Conservation (phyloP, 331 rosid species). For the Telfairia occidentalis region DNA sequence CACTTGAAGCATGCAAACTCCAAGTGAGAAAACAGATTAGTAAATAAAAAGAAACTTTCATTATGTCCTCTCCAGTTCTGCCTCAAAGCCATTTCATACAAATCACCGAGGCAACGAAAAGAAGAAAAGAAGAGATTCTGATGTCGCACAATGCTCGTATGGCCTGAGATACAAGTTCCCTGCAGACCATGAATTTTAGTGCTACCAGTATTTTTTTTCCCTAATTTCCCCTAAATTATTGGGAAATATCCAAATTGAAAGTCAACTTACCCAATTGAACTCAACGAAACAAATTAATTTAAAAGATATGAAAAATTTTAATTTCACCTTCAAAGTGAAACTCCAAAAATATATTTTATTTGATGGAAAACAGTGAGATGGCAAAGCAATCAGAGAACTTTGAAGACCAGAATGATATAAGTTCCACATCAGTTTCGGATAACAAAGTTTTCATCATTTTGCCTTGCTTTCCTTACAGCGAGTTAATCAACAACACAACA, state of each 20-base stretch:
- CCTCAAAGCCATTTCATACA: constrained; percentile 15
- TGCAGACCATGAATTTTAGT: constrained; percentile 30
- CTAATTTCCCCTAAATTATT: neutral
- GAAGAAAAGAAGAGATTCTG: constrained; percentile 11
- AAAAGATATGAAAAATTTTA: neutral
- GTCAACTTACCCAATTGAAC: neutral
- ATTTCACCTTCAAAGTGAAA: neutral
- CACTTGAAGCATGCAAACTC: neutral
- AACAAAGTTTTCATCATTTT: constrained; percentile 2
- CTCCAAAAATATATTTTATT: neutral
- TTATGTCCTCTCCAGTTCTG: constrained; percentile 10
- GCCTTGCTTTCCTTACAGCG: neutral
- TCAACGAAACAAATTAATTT: neutral
- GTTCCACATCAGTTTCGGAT: constrained; percentile 43
- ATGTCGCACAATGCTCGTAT: constrained; percentile 68
- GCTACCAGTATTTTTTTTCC: constrained; percentile 16
- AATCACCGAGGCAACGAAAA: constrained; percentile 17
- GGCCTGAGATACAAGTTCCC: constrained; percentile 31
- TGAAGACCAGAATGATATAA: constrained; percentile 37
- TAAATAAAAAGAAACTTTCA: neutral
- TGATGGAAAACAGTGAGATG: neutral
- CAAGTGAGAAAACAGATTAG: neutral
- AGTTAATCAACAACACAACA: neutral
- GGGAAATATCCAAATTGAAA: neutral
- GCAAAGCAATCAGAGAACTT: constrained; percentile 68